Conservation (phyloP, 129 eudicot genomes). For the Heracleum sosnowskyi region DNA sequence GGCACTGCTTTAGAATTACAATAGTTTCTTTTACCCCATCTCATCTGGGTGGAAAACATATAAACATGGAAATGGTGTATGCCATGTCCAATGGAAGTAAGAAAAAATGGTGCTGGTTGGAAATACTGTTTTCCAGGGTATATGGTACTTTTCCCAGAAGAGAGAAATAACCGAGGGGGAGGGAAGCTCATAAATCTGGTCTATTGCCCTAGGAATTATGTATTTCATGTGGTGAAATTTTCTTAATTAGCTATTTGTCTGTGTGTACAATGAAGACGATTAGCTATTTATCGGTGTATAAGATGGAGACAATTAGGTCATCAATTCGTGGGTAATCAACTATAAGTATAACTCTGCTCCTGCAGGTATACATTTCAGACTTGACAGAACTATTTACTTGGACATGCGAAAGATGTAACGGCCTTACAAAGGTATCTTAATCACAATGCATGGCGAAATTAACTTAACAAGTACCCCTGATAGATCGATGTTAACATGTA, state of each 20-base stretch:
- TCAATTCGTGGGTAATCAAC: background rate
- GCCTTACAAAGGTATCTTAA: conserved; percentile 54
- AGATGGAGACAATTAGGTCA: background rate
- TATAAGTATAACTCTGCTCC: background rate
- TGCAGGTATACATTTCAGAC: conserved; percentile 86
- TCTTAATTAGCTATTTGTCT: background rate
- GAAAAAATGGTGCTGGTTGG: background rate
- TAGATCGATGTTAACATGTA: conserved; percentile 2
- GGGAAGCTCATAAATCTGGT: background rate
- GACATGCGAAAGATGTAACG: conserved; percentile 92
- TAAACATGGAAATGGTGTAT: background rate
- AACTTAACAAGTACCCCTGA: background rate
- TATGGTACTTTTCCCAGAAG: background rate
- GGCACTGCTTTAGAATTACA: background rate
- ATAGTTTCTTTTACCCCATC: background rate
- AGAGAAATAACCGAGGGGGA: background rate
- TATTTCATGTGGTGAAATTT: background rate
- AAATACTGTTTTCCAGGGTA: background rate
- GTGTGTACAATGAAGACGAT: background rate
- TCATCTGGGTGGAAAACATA: background rate
- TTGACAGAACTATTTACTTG: conserved; percentile 77
- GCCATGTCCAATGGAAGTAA: background rate
- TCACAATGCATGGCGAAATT: background rate
- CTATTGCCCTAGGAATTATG: background rate
- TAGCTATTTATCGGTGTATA: background rate